Percentiles rank a stretch among this genome's conserved stretches.
phyloP scores from a whole-genome alignment of 1,139 yeast species.

The Tardiomyces blankii region DNA sequence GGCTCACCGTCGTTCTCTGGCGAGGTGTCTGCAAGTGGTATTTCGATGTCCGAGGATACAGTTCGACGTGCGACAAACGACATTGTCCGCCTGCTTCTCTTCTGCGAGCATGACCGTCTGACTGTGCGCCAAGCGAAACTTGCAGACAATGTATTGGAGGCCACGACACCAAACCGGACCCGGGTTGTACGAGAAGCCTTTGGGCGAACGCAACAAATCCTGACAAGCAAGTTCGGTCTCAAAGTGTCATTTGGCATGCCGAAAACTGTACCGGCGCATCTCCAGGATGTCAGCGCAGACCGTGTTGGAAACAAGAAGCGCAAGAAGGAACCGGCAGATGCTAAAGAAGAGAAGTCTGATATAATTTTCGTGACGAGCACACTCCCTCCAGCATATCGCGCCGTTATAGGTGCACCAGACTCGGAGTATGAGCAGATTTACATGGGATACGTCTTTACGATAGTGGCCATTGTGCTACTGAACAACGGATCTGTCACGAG shows the following conservation, averaged over 20 bases:
- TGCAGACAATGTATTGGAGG: not conserved
- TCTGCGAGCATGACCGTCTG: not conserved
- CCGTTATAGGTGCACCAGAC: not conserved
- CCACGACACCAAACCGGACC: not conserved
- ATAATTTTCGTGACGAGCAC: not conserved
- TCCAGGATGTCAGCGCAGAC: not conserved
- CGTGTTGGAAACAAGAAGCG: not conserved
- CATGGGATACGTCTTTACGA: not conserved
- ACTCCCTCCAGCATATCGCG: not conserved
- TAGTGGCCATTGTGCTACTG: not conserved
- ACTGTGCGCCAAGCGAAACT: not conserved
- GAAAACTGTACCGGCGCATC: not conserved
- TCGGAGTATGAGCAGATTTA: not conserved
- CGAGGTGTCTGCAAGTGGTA: no score
- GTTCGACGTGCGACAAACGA: not conserved
- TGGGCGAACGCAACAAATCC: not conserved
- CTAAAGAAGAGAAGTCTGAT: not conserved
- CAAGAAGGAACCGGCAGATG: not conserved
- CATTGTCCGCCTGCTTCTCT: not conserved
- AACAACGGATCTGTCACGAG: not conserved
- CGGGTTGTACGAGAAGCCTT: not conserved
- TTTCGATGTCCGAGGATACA: not conserved
- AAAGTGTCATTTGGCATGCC: not conserved
- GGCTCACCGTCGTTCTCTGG: no score
- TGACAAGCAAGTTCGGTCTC: not conserved